phyloP scores from a whole-genome alignment of 768 basidiomycete genomes.

The Chalciporus pseudorubinellus region DNA sequence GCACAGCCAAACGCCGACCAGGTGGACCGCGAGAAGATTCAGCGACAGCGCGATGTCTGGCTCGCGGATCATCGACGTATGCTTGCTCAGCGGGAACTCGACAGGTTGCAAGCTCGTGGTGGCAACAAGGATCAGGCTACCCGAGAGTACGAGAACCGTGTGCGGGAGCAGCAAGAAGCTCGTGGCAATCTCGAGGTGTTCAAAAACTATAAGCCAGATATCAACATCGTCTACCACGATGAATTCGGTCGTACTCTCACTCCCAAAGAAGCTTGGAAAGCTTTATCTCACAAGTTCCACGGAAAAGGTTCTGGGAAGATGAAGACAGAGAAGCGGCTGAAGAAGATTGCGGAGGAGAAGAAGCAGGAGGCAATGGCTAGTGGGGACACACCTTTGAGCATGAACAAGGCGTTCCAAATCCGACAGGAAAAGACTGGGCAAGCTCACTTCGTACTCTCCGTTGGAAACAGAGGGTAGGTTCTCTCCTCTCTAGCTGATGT shows the following conservation, averaged over 20 bases:
- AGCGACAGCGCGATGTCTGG: constrained; percentile 87
- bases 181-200: constrained; percentile 77
- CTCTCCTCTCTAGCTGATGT: neutral
- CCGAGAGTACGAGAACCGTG: constrained; percentile 90
- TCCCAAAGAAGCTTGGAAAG: constrained; percentile 98
- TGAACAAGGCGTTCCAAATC: constrained; percentile 91
- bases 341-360: constrained; percentile 97
- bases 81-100: constrained; percentile 76
- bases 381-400: constrained; percentile 93
- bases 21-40: constrained; percentile 73
- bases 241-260: constrained; percentile 88
- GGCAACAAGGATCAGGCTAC: constrained; percentile 88
- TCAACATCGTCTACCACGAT: constrained; percentile 95
- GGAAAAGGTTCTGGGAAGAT: constrained; percentile 95
- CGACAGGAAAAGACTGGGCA: constrained; percentile 93
- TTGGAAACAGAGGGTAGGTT: constrained; percentile 86
- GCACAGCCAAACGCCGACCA: constrained; percentile 62
- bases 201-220: constrained; percentile 94
- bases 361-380: constrained; percentile 93
- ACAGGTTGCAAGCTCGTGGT: constrained; percentile 73
- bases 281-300: constrained; percentile 96
- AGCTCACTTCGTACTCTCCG: constrained; percentile 93
- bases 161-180: constrained; percentile 89
- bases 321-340: constrained; percentile 95
- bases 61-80: constrained; percentile 78